These are phyloP conservation scores for Aspergillus puulaauensis DNA, from an alignment of 2,329 filamentous ascomycete genomes.

Conservation along the genomic window DNA sequence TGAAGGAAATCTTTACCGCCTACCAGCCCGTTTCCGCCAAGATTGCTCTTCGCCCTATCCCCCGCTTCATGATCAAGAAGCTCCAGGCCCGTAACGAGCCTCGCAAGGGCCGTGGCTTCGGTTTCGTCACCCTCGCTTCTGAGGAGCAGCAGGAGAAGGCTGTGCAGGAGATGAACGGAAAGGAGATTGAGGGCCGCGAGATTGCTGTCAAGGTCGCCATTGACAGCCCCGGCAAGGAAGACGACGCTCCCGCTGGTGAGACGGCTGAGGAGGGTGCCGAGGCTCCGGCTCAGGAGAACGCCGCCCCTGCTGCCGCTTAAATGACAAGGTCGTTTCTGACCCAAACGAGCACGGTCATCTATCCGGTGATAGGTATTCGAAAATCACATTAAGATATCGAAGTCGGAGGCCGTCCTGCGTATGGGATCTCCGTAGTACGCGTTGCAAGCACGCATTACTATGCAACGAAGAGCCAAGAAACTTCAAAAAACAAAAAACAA, in stretches of 20 bases:
- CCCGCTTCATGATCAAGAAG: constrained; percentile 99
- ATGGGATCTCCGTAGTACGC: constrained; percentile 26
- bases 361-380: not conserved
- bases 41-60: constrained; percentile 97
- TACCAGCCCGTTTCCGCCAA: constrained; percentile 95
- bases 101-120: constrained; percentile 98
- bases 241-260: constrained; percentile 62
- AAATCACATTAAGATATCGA: constrained; percentile 4
- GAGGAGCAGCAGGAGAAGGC: constrained; percentile 98
- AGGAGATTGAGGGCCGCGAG: constrained; percentile 97
- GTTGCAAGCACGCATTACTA: constrained; percentile 17
- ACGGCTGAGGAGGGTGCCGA: constrained; percentile 42
- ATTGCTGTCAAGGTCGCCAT: constrained; percentile 99
- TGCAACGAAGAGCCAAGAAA: constrained; percentile 15
- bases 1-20: constrained; percentile 92
- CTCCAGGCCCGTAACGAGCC: constrained; percentile 96
- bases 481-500: constrained; percentile 8
- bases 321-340: constrained; percentile 25
- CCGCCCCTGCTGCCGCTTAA: constrained; percentile 41
- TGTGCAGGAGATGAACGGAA: constrained; percentile 97
- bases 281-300: constrained; percentile 41
- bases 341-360: constrained; percentile 15
- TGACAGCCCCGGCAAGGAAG: constrained; percentile 98
- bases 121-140: constrained; percentile 92
- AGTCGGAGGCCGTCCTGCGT: constrained; percentile 20